phyloP scores from a whole-genome alignment of 768 basidiomycete genomes.

The Saitozyma sp. region DNA sequence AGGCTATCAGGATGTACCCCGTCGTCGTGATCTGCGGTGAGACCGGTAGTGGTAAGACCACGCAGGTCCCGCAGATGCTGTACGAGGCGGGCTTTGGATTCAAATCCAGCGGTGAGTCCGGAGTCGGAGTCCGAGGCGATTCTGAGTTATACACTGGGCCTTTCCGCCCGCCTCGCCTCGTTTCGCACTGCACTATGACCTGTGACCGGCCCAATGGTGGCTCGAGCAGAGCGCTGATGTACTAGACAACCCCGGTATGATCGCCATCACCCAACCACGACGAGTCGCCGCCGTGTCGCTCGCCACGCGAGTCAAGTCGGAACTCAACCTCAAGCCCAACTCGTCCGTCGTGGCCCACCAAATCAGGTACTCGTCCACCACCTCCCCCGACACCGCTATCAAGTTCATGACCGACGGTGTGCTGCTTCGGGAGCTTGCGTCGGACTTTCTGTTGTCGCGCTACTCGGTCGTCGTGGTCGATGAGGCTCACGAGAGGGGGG shows the following conservation, averaged over 20 bases:
- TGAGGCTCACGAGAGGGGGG: constrained; percentile 95
- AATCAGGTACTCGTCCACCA: constrained; percentile 94
- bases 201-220: background rate
- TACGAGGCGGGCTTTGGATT: constrained; percentile 94
- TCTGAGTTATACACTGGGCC: background rate
- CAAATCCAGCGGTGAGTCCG: constrained; percentile 68
- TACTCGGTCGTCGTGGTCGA: constrained; percentile 96
- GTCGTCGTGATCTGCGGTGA: constrained; percentile 88
- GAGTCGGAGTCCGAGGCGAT: background rate
- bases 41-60: constrained; percentile 98
- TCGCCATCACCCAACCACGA: constrained; percentile 94
- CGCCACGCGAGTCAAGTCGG: constrained; percentile 87
- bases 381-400: constrained; percentile 83
- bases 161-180: background rate
- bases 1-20: constrained; percentile 79
- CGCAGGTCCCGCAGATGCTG: constrained; percentile 97
- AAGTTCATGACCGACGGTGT: constrained; percentile 99
- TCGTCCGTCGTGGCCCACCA: constrained; percentile 84
- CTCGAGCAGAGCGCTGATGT: constrained; percentile 2
- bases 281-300: constrained; percentile 97
- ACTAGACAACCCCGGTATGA: constrained; percentile 93
- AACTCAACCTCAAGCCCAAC: constrained; percentile 73
- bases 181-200: too few relatives aligned
- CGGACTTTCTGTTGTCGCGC: constrained; percentile 87
- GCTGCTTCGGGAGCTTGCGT: constrained; percentile 83